Percentiles rank a stretch among this genome's conserved stretches.
These are phyloP conservation scores for Colletotrichum phormii DNA, from an alignment of 2,329 filamentous ascomycete genomes.

Conservation along the genomic window DNA sequence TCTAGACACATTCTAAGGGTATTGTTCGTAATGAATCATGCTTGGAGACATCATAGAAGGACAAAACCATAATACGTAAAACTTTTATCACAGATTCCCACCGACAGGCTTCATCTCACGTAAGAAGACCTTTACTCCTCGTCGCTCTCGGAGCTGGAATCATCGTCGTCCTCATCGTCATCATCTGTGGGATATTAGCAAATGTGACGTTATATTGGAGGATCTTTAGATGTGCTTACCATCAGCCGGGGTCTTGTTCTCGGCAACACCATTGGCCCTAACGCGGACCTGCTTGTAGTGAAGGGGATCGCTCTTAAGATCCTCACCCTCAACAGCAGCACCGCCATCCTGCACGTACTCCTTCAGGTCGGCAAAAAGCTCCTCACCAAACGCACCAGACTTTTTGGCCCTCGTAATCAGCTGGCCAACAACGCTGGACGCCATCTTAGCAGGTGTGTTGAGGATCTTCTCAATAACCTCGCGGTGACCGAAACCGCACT, in stretches of 20 bases:
- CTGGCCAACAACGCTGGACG: slow-evolving; percentile 26
- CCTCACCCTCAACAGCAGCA: slow-evolving; percentile 29
- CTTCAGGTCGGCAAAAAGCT: slow-evolving; percentile 32
- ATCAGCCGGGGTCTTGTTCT: slow-evolving; percentile 30
- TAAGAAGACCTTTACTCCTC: slow-evolving; percentile 14
- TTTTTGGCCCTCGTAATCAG: slow-evolving; percentile 32
- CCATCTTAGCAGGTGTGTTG: slow-evolving; percentile 32
- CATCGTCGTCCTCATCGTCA: slow-evolving; percentile 29
- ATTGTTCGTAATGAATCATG: slow-evolving; percentile 34
- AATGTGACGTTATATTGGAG: accelerated
- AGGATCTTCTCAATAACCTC: slow-evolving; percentile 33
- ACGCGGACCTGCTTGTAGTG: slow-evolving; percentile 33
- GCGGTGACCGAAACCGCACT: slow-evolving; percentile 32
- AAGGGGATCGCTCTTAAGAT: slow-evolving; percentile 30
- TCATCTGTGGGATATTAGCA: slow-evolving; percentile 5
- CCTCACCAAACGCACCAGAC: slow-evolving; percentile 27
- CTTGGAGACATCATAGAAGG: slow-evolving; percentile 22
- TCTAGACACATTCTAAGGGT: slow-evolving; percentile 34
- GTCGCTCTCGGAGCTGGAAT: slow-evolving; percentile 33
- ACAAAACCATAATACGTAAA: slow-evolving; percentile 25
- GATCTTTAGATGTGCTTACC: neutral
- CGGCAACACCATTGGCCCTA: slow-evolving; percentile 2
- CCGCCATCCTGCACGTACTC: slow-evolving; percentile 32
- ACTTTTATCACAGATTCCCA: slow-evolving; percentile 6
- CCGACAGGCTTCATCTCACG: neutral